phyloP scores from a whole-genome alignment of 371 early-diverging fungal genomes.

The Mortierella sp. region DNA sequence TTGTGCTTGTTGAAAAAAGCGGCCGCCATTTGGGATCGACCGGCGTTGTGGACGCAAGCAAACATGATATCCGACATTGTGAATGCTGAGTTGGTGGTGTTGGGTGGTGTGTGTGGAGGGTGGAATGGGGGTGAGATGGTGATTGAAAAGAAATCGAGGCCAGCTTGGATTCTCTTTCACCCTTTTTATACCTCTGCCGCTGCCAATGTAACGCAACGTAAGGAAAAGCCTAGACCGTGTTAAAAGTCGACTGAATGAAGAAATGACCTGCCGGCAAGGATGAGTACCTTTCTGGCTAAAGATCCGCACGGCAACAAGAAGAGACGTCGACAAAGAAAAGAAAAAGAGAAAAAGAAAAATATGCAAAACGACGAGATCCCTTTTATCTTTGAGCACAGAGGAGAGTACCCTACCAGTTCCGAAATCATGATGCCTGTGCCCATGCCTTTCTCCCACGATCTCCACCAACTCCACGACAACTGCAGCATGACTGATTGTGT shows the following conservation, averaged over 20 bases:
- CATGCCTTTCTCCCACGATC: not conserved
- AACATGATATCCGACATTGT: slow-evolving; percentile 46
- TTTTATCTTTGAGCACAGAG: not conserved
- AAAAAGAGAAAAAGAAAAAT: not conserved
- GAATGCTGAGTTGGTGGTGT: not conserved
- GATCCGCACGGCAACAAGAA: not conserved
- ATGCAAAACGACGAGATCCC: not conserved
- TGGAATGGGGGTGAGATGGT: not conserved
- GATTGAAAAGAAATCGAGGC: not conserved
- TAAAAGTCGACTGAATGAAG: not conserved
- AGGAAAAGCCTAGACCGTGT: not conserved
- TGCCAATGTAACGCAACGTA: too few species aligned
- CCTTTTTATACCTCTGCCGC: not conserved
- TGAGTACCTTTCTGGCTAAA: not conserved
- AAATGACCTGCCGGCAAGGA: not conserved
- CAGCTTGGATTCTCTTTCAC: not conserved
- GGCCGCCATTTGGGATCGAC: slow-evolving; percentile 53
- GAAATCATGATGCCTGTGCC: not conserved
- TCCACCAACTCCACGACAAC: too few species aligned
- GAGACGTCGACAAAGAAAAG: too few species aligned
- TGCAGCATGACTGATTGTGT: too few species aligned
- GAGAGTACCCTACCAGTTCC: not conserved
- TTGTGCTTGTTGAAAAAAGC: slow-evolving; percentile 49
- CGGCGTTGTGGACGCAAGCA: slow-evolving; percentile 53
- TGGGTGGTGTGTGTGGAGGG: not conserved